Evolutionary conservation across 176 grass and related monocot species (phyloP).

Genomic region (Oryza rufipogon): DNA sequence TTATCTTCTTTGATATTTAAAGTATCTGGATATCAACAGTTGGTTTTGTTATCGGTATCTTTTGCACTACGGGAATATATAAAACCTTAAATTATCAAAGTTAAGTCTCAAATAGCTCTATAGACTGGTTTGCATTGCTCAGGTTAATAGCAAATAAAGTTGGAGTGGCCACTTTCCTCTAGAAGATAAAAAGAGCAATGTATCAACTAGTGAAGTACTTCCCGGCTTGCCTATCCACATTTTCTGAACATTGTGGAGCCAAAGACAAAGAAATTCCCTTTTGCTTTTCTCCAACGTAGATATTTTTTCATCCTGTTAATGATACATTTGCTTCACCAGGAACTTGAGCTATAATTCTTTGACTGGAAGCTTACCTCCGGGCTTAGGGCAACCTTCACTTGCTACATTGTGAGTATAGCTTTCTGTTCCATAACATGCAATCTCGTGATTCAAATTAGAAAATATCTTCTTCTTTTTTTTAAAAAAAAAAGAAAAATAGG

Average conservation of each 20-base stretch:
- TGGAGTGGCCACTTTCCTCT: neutral
- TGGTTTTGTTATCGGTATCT: constrained; percentile 15
- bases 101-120: neutral
- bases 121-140: neutral
- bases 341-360: constrained; percentile 97
- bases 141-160: neutral
- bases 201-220: neutral
- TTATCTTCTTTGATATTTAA: neutral
- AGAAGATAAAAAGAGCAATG: neutral
- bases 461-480: neutral
- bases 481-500: too few relatives aligned
- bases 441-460: neutral
- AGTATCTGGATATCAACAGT: neutral
- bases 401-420: constrained; percentile 66
- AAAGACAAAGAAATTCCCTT: too few relatives aligned
- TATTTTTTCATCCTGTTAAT: constrained; percentile 17
- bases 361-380: constrained; percentile 76
- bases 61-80: neutral
- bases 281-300: neutral
- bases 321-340: constrained; percentile 52
- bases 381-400: constrained; percentile 81
- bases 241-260: too few relatives aligned
- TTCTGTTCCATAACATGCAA: constrained; percentile 15
- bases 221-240: neutral
- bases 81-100: neutral